Evolutionary conservation across 495 filamentous ascomycete species (phyloP).

Genomic region (Penicillium subrubescens): DNA sequence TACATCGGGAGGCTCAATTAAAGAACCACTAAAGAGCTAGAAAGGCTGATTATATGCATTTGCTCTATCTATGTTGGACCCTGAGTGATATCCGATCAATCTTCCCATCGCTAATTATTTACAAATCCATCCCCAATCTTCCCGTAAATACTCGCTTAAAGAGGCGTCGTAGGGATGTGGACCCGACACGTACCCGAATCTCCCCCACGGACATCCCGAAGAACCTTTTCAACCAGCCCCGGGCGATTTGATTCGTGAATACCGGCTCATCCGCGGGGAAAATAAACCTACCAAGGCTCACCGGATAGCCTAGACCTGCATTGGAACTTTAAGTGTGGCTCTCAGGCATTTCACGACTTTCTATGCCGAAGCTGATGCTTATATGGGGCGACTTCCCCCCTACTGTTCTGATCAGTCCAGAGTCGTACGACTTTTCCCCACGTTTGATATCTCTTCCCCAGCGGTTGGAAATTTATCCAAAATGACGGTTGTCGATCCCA

Average conservation of each 20-base stretch:
- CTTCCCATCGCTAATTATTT: neutral
- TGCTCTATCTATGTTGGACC: neutral
- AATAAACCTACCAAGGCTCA: neutral
- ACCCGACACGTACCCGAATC: constrained; percentile 25
- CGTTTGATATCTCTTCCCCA: neutral
- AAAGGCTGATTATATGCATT: neutral
- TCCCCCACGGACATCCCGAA: constrained; percentile 22
- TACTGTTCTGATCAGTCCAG: neutral
- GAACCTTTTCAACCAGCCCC: constrained; percentile 6
- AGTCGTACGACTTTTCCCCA: constrained; percentile 12
- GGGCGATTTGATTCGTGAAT: neutral
- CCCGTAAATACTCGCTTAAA: neutral
- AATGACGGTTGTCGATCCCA: constrained; percentile 17
- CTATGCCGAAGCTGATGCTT: constrained; percentile 8
- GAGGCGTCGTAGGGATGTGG: constrained; percentile 18
- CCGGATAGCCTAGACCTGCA: neutral
- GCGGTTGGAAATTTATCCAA: neutral
- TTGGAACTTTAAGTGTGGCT: constrained; percentile 6
- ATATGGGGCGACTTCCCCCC: constrained; percentile 8
- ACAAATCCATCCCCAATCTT: neutral
- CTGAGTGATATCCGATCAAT: neutral
- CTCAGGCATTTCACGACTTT: constrained; percentile 9
- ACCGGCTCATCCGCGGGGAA: constrained; percentile 10
- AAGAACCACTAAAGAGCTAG: neutral
- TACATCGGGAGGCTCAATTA: neutral